Evolutionary conservation across 1,284 basidiomycete genomes (phyloP), one percentile per base, ranked within the genome.

Genomic region (Ustilago tritici): DNA sequence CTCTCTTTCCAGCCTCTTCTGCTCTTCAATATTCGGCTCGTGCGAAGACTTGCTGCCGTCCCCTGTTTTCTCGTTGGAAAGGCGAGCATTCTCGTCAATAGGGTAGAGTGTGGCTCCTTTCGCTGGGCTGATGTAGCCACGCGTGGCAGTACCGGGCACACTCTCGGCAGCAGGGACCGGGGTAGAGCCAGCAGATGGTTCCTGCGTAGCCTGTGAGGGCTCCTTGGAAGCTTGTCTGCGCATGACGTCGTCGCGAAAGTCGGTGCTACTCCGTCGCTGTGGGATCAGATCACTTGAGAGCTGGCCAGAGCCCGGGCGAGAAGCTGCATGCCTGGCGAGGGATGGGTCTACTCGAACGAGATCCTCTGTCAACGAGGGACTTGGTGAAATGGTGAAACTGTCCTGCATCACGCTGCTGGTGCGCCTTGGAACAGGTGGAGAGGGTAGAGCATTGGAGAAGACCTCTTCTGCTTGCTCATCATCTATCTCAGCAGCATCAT

Each of bases 401-500:
- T 76, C 69, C 31, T 65, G 69, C 12, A 54, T 49, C 9, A 76
- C 69, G 35, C 74, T 76, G 54, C 69, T 76, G 0, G 70, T 72
- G 15, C 74, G 67, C 14, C 62, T 65, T 7, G 74, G 74, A 1
- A 76, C 74, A 0, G 74, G 74, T 7, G 74, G 74, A 14, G 74
- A 76, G 3, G 74, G 69, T 8, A 76, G 53, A 3, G 65, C 61
- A 19, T 76, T 68, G 40, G 65, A 57, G 41, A 55, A 67, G 38
- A 66, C 40, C 14, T 68, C 65, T 4, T 59, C 54, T 5, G 28
- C 43, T 2, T 56, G 36, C 2, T 50, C 49, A 14, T 50, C 62
- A 15, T 53, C 38, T 3, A 54, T 35, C 14, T 56, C 54, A 6
- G 54, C 19, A 4, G 57, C 32, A 8, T 36, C 19, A 23, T 41